A percentile compares a stretch with the other conserved stretches of the same genome.
These are phyloP conservation scores for Xylaria arbuscula DNA, from an alignment of 2,329 filamentous ascomycete species.

Conservation along the genomic window DNA sequence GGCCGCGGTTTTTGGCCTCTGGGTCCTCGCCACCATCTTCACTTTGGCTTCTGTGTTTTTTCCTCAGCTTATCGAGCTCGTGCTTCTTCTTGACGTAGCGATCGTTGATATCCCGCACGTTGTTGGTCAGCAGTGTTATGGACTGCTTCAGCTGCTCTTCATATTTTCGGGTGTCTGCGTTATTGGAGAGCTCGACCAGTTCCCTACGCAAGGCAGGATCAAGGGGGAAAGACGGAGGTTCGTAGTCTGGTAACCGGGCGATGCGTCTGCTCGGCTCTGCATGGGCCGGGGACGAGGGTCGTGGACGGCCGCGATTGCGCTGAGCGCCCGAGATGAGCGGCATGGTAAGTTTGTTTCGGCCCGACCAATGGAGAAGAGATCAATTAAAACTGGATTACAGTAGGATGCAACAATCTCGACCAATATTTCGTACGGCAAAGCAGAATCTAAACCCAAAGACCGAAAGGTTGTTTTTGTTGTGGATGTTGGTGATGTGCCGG, in stretches of 20 bases:
- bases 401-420: not conserved
- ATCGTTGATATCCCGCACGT: conserved; percentile 64
- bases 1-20: conserved; percentile 52
- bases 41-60: conserved; percentile 39
- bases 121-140: conserved; percentile 56
- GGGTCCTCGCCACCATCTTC: conserved; percentile 47
- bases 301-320: conserved; percentile 31
- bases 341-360: conserved; percentile 25
- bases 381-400: not conserved
- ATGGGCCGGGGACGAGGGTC: conserved; percentile 24
- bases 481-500: not conserved
- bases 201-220: conserved; percentile 53
- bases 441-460: not conserved
- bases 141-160: conserved; percentile 60
- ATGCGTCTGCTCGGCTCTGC: conserved; percentile 31
- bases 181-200: conserved; percentile 58
- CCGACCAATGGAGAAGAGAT: not conserved
- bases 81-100: conserved; percentile 52
- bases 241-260: conserved; percentile 60
- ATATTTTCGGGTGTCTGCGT: conserved; percentile 56
- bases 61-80: conserved; percentile 49
- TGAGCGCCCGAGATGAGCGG: conserved; percentile 34
- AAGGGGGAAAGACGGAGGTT: conserved; percentile 61
- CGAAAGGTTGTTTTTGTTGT: not conserved
- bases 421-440: not conserved